Evolutionary conservation across 805 yeast species (phyloP).

Genomic region (Wickerhamomyces chambardii): DNA sequence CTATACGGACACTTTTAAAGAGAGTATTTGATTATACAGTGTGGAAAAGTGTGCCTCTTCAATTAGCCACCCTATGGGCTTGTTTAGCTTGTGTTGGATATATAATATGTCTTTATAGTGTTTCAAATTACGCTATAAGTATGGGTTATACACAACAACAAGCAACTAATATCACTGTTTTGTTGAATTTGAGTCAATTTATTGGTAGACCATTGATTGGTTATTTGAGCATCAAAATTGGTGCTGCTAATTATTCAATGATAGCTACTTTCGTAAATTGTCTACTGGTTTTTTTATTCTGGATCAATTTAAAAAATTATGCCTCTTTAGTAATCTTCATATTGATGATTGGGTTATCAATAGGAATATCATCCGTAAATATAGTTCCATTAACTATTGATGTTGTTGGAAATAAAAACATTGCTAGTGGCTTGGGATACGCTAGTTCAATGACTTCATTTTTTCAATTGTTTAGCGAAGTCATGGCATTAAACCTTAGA

Average conservation of each 20-base stretch:
- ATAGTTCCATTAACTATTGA: constrained; percentile 31
- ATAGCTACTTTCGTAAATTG: constrained; percentile 24
- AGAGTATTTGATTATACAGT: constrained; percentile 25
- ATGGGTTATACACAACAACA: constrained; percentile 35
- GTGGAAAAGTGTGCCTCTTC: constrained; percentile 21
- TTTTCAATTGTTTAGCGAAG: constrained; percentile 37
- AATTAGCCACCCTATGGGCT: constrained; percentile 28
- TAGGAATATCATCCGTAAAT: constrained; percentile 37
- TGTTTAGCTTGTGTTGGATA: constrained; percentile 29
- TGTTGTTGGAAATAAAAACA: constrained; percentile 25
- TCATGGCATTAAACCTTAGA: constrained; percentile 42
- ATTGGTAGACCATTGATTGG: constrained; percentile 44
- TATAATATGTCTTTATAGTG: constrained; percentile 33
- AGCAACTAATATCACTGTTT: constrained; percentile 36
- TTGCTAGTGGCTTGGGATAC: constrained; percentile 29
- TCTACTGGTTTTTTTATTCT: constrained; percentile 31
- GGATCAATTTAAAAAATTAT: constrained; percentile 38
- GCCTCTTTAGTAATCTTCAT: constrained; percentile 31
- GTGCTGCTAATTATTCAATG: constrained; percentile 37
- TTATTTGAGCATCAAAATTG: constrained; percentile 31
- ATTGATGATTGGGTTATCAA: constrained; percentile 31
- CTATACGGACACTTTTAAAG: constrained; percentile 9
- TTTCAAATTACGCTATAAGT: constrained; percentile 36
- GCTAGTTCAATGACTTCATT: constrained; percentile 22
- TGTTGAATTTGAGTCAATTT: constrained; percentile 35